A percentile compares a stretch with the other conserved stretches of the same genome.
Conservation (phyloP, 768 basidiomycete species). For the Lactarius psammicola region DNA sequence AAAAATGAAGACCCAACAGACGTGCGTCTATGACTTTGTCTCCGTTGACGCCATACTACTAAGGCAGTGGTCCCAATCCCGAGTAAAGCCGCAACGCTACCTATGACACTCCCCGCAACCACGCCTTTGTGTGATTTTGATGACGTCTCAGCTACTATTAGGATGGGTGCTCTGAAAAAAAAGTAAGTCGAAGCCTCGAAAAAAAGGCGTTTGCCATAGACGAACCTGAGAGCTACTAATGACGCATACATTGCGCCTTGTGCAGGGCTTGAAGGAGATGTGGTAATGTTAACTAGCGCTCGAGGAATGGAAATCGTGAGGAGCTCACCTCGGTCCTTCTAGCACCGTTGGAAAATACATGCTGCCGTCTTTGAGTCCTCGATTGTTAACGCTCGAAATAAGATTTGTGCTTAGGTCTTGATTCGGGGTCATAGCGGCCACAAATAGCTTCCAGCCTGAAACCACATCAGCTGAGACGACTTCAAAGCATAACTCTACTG, state of each 20-base stretch:
- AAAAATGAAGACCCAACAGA: neutral
- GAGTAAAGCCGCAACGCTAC: neutral
- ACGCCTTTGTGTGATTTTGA: neutral
- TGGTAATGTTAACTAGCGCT: neutral
- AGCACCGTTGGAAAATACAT: no score
- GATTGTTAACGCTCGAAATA: constrained; percentile 6
- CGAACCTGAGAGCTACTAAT: neutral
- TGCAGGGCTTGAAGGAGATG: neutral
- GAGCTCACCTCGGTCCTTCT: neutral
- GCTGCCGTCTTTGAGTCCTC: neutral
- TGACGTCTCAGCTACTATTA: neutral
- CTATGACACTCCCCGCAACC: neutral
- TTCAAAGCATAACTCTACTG: neutral
- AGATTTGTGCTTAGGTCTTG: neutral
- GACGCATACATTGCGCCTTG: neutral
- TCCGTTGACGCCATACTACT: neutral
- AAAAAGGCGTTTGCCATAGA: neutral
- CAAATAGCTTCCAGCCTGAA: constrained; percentile 19
- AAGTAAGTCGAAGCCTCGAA: neutral
- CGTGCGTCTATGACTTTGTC: neutral
- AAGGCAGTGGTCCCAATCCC: neutral
- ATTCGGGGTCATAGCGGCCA: constrained; percentile 11
- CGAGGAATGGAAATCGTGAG: neutral
- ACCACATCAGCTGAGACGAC: neutral
- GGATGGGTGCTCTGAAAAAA: neutral